These are phyloP conservation scores for Penicillium odoratum DNA, from an alignment of 495 filamentous ascomycete genomes.

Conservation along the genomic window DNA sequence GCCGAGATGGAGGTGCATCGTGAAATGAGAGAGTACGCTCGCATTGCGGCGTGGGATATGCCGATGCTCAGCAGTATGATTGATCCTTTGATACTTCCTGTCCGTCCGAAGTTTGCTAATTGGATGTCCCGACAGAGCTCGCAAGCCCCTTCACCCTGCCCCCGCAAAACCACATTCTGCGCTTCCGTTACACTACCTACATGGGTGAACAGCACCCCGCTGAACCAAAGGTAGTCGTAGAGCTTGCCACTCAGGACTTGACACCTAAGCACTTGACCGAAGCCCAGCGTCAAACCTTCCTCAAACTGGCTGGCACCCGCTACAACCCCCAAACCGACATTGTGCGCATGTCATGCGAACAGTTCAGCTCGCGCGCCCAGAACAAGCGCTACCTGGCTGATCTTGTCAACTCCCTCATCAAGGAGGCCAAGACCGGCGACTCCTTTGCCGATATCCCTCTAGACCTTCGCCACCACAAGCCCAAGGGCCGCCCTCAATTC, in stretches of 20 bases:
- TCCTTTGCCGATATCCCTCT: conserved; percentile 87
- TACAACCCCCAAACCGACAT: conserved; percentile 87
- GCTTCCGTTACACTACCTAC: conserved; percentile 97
- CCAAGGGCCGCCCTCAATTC: conserved; percentile 66
- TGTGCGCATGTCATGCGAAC: conserved; percentile 88
- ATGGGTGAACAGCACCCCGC: conserved; percentile 93
- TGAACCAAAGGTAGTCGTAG: conserved; percentile 87
- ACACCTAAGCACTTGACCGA: conserved; percentile 56
- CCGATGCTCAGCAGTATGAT: conserved; percentile 79
- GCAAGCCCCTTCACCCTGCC: conserved; percentile 74
- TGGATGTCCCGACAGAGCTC: conserved; percentile 55
- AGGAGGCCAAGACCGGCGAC: conserved; percentile 78
- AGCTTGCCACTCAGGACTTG: conserved; percentile 74
- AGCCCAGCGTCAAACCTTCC: conserved; percentile 72
- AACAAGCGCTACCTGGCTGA: conserved; percentile 95
- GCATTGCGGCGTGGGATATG: conserved; percentile 94
- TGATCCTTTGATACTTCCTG: not conserved
- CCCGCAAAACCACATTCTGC: conserved; percentile 66
- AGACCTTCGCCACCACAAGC: conserved; percentile 82
- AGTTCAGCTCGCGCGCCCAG: conserved; percentile 81
- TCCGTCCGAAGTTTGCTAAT: conserved; percentile 22
- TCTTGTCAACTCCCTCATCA: conserved; percentile 67
- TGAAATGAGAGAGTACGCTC: conserved; percentile 83
- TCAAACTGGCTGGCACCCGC: conserved; percentile 82
- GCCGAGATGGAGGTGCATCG: conserved; percentile 85